Evolutionary conservation across 2,329 filamentous ascomycete genomes (phyloP), one percentile per base, ranked within the genome.

Genomic region (Pseudovirgaria hyperparasitica): DNA sequence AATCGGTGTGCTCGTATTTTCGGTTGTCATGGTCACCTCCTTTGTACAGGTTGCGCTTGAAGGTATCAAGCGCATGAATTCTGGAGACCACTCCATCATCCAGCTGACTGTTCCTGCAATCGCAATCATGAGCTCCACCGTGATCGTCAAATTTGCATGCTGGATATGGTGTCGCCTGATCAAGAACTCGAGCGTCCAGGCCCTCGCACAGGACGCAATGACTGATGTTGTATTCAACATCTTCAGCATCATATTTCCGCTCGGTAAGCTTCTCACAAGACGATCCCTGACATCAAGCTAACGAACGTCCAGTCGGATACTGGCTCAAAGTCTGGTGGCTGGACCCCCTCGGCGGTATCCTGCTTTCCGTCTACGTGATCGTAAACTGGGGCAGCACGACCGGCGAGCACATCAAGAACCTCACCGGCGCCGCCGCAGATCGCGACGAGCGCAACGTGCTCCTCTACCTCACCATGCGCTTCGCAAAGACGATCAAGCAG

Each of bases 401-500:
- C 0, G 63, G 70, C 22, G 71, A 78, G 36, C 82, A 92, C 46
- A 84, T 90, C 45, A 73, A 78, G 46, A 82, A 87, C 43, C 59
- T 90, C 16, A 81, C 77, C 0, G 82, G 82, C 11, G 80, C 80
- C 40, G 79, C 79, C 1, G 81, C 82, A 5, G 73, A 75, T 2
- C 76, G 81, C 0, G 81, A 87, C 41, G 77, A 90, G 58, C 70
- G 85, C 16, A 92, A 90, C 46, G 71, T 92, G 24, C 55, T 93
- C 13, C 65, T 93, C 1, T 94, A 94, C 55, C 68, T 92, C 40
- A 90, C 85, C 2, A 92, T 93, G 80, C 78, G 86, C 12, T 93
- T 93, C 48, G 85, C 85, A 23, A 82, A 80, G 39, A 79, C 80
- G 9, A 92, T 94, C 46, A 74, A 72, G 45, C 76, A 82, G 48